phyloP scores from a whole-genome alignment of 2,329 filamentous ascomycete species.

The Emergomyces orientalis region DNA sequence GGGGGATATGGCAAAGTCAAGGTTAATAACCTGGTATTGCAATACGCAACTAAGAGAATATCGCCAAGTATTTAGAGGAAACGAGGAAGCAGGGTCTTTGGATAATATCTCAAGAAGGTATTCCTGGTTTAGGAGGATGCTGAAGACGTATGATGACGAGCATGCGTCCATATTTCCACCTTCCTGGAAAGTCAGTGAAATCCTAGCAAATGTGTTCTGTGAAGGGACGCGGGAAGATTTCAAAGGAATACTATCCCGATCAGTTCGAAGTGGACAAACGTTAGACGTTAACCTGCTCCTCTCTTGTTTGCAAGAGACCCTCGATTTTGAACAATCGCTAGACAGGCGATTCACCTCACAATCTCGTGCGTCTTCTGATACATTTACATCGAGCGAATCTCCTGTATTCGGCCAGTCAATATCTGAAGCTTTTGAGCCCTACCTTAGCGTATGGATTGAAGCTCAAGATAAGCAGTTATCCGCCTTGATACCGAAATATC shows the following conservation, averaged over 20 bases:
- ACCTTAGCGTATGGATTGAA: slow-evolving; percentile 93
- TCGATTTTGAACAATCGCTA: slow-evolving; percentile 90
- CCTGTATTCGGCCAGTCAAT: slow-evolving; percentile 82
- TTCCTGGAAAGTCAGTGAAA: slow-evolving; percentile 83
- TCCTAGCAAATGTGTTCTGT: slow-evolving; percentile 83
- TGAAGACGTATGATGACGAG: slow-evolving; percentile 92
- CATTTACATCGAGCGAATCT: slow-evolving; percentile 67
- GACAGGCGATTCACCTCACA: slow-evolving; percentile 68
- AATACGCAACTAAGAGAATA: slow-evolving; percentile 96
- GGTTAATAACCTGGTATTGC: slow-evolving; percentile 92
- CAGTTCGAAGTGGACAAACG: slow-evolving; percentile 69
- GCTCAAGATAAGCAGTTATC: slow-evolving; percentile 86
- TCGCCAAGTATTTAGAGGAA: slow-evolving; percentile 86
- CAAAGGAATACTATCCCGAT: slow-evolving; percentile 80
- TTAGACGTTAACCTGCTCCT: slow-evolving; percentile 84
- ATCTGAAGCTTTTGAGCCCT: slow-evolving; percentile 94
- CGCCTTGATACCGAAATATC: slow-evolving; percentile 76
- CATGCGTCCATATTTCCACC: slow-evolving; percentile 79
- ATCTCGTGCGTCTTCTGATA: slow-evolving; percentile 77
- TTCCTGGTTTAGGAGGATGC: slow-evolving; percentile 90
- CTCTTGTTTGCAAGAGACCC: slow-evolving; percentile 83
- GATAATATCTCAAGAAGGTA: slow-evolving; percentile 95
- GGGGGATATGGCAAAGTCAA: slow-evolving; percentile 71
- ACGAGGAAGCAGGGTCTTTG: slow-evolving; percentile 88
- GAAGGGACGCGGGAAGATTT: slow-evolving; percentile 94